Evolutionary conservation across 2,329 filamentous ascomycete genomes (phyloP), one percentile per base, ranked within the genome.

Genomic region (Dendrostoma leiphaemia): DNA sequence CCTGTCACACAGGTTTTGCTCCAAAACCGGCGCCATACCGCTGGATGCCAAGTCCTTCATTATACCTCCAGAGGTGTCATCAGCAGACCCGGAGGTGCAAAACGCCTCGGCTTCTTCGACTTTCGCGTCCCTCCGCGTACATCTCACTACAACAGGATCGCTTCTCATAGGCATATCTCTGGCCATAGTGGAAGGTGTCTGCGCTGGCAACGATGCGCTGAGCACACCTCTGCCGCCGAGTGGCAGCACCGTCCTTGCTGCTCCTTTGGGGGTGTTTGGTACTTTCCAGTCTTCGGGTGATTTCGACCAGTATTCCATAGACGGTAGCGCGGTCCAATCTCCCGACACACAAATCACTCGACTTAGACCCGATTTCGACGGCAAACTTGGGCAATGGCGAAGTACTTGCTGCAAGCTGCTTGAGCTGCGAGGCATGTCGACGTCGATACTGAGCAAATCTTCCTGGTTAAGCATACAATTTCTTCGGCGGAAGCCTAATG

Each of bases 101-200:
- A 54, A 59, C 7, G 24, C 53, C n/a, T 59, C 58, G 7, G 61
- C 65, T 10, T 60, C 64, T 8, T 67, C 78, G 3, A 65, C 80
- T 21, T 57, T 72, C 3, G 81, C 77, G 3, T 81, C 77, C 6
- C 73, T 84, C 15, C 75, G 76, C 45, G 72, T 78, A 8, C 81
- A 81, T 58, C 64, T 84, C 48, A 84, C 81, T 6, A 83, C 79
- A 2, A 79, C 78, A 0, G 82, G 82, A 2, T 74, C 74, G 10
- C 68, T 85, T 7, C 66, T 84, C 13, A 69, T 83, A 24, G 75
- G 73, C 38, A 62, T 84, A 24, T 72, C 70, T 35, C 71, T 82
- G 46, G 73, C 77, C 3, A 64, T 72, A 35, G 76, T 79, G 38
- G 69, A 74, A 34, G 79, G 77, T 6, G 65, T 84, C 35, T 64